Evolutionary conservation across 306 rosid genomes (phyloP).

Genomic region (Casuarina glauca): DNA sequence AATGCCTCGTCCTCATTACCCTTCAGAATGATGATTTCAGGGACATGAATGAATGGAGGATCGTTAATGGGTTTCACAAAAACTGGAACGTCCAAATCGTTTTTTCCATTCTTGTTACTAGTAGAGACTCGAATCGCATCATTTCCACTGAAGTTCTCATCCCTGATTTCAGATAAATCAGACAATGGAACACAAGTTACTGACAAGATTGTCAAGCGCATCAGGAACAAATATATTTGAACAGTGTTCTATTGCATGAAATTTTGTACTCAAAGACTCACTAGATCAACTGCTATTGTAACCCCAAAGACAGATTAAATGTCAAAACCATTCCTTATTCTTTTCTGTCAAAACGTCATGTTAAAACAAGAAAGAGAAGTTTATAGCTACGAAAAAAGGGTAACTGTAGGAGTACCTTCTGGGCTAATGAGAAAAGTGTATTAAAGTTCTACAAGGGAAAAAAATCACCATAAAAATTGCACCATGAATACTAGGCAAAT

Average conservation of each 20-base stretch:
- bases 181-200: conserved; percentile 7
- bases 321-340: background rate
- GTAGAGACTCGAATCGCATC: conserved; percentile 61
- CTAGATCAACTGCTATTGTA: background rate
- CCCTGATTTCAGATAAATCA: conserved; percentile 38
- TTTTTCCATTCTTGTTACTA: conserved; percentile 64
- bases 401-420: background rate
- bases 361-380: background rate
- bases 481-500: background rate
- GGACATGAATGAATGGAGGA: conserved; percentile 69
- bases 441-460: background rate
- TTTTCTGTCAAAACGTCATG: background rate
- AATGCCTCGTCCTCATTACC: conserved; percentile 51
- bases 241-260: background rate
- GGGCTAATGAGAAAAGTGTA: background rate
- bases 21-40: conserved; percentile 59
- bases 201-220: conserved; percentile 7
- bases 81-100: conserved; percentile 59
- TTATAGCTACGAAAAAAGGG: background rate
- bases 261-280: background rate
- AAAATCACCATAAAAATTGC: background rate
- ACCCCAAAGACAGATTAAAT: background rate
- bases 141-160: conserved; percentile 64
- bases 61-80: conserved; percentile 76
- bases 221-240: background rate